Evolutionary conservation across 2,329 filamentous ascomycete species (phyloP).

Genomic region (Emmonsiellopsis sp.): DNA sequence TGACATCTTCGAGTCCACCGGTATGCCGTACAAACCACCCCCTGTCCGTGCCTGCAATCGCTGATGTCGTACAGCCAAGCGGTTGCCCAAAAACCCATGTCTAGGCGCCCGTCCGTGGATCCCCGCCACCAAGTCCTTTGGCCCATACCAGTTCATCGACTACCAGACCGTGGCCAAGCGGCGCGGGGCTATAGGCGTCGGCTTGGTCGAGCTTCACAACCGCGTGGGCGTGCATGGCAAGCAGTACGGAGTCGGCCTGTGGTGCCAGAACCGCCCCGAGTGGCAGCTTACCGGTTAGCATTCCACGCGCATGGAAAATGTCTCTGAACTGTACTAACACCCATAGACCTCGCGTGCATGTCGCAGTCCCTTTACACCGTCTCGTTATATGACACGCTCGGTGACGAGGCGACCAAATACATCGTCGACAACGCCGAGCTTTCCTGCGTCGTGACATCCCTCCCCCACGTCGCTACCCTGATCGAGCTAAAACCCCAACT

Average conservation of each 20-base stretch:
- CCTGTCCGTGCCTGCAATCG: no score
- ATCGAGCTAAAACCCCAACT: slow-evolving; percentile 70
- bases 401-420: slow-evolving; percentile 82
- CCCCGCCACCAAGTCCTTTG: slow-evolving; percentile 60
- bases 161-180: slow-evolving; percentile 71
- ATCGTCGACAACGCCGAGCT: slow-evolving; percentile 87
- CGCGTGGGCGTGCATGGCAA: slow-evolving; percentile 55
- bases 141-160: slow-evolving; percentile 72
- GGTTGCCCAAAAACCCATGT: slow-evolving; percentile 58
- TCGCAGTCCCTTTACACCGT: slow-evolving; percentile 84
- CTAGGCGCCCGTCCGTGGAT: slow-evolving; percentile 77
- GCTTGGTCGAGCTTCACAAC: slow-evolving; percentile 72
- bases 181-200: slow-evolving; percentile 75
- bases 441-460: slow-evolving; percentile 63
- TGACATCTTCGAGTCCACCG: slow-evolving; percentile 66
- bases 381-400: slow-evolving; percentile 92
- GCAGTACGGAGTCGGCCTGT: slow-evolving; percentile 69
- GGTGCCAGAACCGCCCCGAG: slow-evolving; percentile 79
- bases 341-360: slow-evolving; percentile 68
- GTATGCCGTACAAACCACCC: slow-evolving; percentile 18
- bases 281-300: slow-evolving; percentile 69
- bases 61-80: slow-evolving; percentile 34
- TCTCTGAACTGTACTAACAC: not conserved
- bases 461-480: slow-evolving; percentile 71
- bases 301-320: not conserved